Evolutionary conservation across 225 moss, liverwort and hornwort species (phyloP).

Genomic region (Marchantia paleacea): DNA sequence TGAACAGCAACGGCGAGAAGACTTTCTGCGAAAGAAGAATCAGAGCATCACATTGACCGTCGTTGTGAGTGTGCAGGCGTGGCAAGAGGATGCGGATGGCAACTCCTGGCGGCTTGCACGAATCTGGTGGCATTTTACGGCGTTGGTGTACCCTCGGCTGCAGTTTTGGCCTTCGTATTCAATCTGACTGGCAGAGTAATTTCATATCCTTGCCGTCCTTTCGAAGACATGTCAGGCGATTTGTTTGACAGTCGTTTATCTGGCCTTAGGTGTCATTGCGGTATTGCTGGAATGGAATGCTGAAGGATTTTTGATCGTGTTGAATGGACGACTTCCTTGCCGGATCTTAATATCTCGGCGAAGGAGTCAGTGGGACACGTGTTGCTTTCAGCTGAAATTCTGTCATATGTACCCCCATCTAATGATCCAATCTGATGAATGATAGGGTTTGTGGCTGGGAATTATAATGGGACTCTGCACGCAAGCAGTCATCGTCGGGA

Average conservation of each 20-base stretch:
- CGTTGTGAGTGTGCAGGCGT: constrained; percentile 2
- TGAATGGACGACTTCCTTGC: too few species aligned
- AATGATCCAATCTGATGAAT: background rate
- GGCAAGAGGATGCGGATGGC: constrained; percentile 27
- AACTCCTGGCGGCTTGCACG: constrained; percentile 8
- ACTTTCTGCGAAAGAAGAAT: background rate
- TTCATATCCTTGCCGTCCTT: background rate
- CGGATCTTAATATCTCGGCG: too few species aligned
- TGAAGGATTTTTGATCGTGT: too few species aligned
- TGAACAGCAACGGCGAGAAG: too few species aligned
- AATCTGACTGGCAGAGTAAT: constrained; percentile 14
- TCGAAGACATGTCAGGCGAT: background rate
- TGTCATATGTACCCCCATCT: background rate
- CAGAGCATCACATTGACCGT: background rate
- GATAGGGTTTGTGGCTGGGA: constrained; percentile 67
- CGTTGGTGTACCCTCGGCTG: constrained; percentile 11
- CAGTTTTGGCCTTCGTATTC: constrained; percentile 22
- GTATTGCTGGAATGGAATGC: background rate
- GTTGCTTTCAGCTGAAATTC: background rate
- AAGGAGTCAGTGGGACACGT: too few species aligned
- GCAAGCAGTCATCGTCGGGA: constrained; percentile 39
- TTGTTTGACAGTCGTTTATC: background rate
- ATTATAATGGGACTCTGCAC: constrained; percentile 45
- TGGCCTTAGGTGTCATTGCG: background rate
- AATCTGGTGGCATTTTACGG: constrained; percentile 23